phyloP scores from a whole-genome alignment of 1,284 basidiomycete species.

The Chiua sp. region DNA sequence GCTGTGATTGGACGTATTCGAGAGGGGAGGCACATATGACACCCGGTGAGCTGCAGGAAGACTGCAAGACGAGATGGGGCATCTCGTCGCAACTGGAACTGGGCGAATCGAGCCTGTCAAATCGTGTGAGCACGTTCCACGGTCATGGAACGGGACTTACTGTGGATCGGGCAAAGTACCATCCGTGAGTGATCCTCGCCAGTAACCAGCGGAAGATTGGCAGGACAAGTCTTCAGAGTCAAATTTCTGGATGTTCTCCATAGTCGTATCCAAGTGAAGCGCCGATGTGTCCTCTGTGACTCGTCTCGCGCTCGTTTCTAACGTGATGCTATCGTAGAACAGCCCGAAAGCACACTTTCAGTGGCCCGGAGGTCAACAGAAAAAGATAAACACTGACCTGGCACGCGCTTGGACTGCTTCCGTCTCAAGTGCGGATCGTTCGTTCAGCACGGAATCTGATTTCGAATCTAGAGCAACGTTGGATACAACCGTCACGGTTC shows the following conservation, averaged over 20 bases:
- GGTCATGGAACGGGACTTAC: not conserved
- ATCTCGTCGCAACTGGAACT: not conserved
- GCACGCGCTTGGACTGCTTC: not conserved
- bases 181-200: not conserved
- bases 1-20: not conserved
- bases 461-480: not conserved
- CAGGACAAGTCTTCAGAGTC: not conserved
- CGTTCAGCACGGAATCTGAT: not conserved
- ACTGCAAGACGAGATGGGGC: not conserved
- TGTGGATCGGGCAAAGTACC: not conserved
- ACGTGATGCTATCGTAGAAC: not conserved
- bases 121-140: too few species aligned
- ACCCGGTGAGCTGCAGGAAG: not conserved
- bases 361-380: not conserved
- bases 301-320: not conserved
- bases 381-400: not conserved
- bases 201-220: not conserved
- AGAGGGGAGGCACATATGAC: not conserved
- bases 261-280: not conserved
- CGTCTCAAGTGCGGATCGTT: not conserved
- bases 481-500: not conserved
- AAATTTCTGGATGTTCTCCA: not conserved
- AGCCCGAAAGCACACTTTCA: not conserved
- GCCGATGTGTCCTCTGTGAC: not conserved
- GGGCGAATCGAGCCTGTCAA: not conserved